phyloP scores from a whole-genome alignment of 345 rosid species.

The Isatis tinctoria region DNA sequence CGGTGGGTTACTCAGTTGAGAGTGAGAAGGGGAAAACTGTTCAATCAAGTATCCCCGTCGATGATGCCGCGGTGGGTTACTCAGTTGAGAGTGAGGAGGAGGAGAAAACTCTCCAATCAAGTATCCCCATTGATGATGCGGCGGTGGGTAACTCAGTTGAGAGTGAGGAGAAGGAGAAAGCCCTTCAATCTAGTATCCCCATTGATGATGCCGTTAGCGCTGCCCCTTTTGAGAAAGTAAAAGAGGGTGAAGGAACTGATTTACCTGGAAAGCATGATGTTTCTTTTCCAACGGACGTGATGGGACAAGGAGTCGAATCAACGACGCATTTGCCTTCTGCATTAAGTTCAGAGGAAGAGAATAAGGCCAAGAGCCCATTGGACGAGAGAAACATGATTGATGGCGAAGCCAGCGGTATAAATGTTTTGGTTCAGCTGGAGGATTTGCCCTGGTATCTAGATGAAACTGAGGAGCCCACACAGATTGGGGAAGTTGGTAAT shows the following conservation, averaged over 20 bases:
- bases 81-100: no score
- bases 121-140: not conserved
- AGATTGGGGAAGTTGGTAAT: not conserved
- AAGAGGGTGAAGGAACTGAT: slow-evolving; percentile 4
- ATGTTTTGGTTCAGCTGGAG: not conserved
- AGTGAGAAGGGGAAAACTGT: no score
- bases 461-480: not conserved
- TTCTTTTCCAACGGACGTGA: slow-evolving; percentile 14
- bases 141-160: slow-evolving; percentile 10
- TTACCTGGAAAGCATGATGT: not conserved
- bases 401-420: not conserved
- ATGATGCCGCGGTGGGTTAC: no score
- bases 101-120: no score
- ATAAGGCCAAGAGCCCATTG: not conserved
- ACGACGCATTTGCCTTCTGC: not conserved
- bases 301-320: slow-evolving; percentile 8
- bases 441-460: not conserved
- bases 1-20: no score
- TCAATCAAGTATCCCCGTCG: no score
- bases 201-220: not conserved
- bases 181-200: not conserved
- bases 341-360: not conserved
- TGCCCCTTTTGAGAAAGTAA: not conserved
- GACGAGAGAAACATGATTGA: not conserved
- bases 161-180: slow-evolving; percentile 6